Evolutionary conservation across 2,329 filamentous ascomycete genomes (phyloP).

Genomic region (Xylariaceae sp.): DNA sequence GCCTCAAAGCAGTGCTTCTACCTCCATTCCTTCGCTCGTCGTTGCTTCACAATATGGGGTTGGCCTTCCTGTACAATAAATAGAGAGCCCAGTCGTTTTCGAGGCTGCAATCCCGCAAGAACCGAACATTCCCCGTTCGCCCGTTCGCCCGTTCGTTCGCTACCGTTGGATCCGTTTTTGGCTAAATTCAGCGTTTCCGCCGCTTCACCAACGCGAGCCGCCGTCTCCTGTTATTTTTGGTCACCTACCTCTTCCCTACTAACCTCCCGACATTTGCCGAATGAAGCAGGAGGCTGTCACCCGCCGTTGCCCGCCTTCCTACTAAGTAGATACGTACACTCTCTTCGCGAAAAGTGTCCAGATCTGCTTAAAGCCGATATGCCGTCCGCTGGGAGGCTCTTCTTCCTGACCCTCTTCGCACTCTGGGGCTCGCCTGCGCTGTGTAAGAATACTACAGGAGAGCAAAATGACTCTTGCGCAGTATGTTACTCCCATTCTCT

Average conservation of each 20-base stretch:
- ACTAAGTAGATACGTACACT: background rate
- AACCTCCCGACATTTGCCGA: slow-evolving; percentile 17
- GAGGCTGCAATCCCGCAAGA: too few species aligned
- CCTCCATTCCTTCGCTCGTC: background rate
- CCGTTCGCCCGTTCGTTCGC: background rate
- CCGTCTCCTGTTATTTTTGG: background rate
- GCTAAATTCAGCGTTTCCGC: slow-evolving; percentile 19
- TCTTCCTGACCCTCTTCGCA: slow-evolving; percentile 54
- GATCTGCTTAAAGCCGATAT: slow-evolving; percentile 36
- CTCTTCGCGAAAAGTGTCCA: slow-evolving; percentile 17
- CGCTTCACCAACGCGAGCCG: slow-evolving; percentile 2
- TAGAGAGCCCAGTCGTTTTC: background rate
- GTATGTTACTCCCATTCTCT: slow-evolving; percentile 41
- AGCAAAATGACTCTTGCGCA: slow-evolving; percentile 47
- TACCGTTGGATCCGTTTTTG: slow-evolving; percentile 15
- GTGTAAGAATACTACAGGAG: slow-evolving; percentile 38
- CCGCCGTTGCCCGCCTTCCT: background rate
- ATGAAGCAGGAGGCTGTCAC: slow-evolving; percentile 20
- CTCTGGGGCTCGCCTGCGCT: slow-evolving; percentile 48
- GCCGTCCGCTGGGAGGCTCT: slow-evolving; percentile 51
- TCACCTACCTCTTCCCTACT: background rate
- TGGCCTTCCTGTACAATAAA: background rate
- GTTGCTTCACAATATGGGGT: background rate
- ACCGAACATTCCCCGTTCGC: slow-evolving; percentile 35
- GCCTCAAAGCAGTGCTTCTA: background rate